These are phyloP conservation scores for Hyaloscypha hepaticicola DNA, from an alignment of 495 filamentous ascomycete species.

Conservation along the genomic window DNA sequence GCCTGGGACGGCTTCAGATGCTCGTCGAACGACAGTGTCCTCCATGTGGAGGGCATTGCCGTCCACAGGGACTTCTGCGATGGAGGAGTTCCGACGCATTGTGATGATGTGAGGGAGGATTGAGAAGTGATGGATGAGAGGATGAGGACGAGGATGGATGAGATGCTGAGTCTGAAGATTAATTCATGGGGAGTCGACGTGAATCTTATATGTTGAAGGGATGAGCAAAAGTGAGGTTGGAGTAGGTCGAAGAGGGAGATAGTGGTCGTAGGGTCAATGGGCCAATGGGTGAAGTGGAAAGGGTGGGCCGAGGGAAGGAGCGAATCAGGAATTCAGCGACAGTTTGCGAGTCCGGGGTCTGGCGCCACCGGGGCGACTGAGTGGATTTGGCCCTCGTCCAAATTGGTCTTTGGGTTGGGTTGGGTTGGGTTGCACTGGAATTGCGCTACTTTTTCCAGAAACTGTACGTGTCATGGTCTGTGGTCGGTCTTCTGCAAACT, in stretches of 20 bases:
- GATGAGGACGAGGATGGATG: not conserved
- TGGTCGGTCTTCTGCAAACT: too few species aligned
- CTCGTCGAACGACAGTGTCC: slow-evolving; percentile 18
- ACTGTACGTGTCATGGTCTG: not conserved
- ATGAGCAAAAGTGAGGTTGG: not conserved
- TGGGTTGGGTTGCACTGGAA: slow-evolving; percentile 27
- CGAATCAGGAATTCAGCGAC: not conserved
- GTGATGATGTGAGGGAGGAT: not conserved
- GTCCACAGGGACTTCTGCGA: slow-evolving; percentile 4
- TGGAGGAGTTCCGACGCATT: slow-evolving; percentile 7
- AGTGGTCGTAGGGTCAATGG: not conserved
- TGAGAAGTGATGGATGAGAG: not conserved
- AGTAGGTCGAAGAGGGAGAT: not conserved
- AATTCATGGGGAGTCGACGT: not conserved
- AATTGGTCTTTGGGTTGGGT: too few species aligned
- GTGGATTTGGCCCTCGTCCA: too few species aligned
- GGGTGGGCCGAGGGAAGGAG: not conserved
- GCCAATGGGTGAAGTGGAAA: slow-evolving; percentile 5
- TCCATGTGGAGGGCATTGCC: slow-evolving; percentile 14
- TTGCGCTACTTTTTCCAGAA: not conserved
- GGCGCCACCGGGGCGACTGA: not conserved
- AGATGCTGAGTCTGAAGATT: not conserved
- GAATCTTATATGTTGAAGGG: not conserved
- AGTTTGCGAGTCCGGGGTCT: not conserved
- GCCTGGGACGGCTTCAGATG: slow-evolving; percentile 10